These are phyloP conservation scores for Dittrichia graveolens DNA, from an alignment of 129 eudicot species.

Conservation along the genomic window DNA sequence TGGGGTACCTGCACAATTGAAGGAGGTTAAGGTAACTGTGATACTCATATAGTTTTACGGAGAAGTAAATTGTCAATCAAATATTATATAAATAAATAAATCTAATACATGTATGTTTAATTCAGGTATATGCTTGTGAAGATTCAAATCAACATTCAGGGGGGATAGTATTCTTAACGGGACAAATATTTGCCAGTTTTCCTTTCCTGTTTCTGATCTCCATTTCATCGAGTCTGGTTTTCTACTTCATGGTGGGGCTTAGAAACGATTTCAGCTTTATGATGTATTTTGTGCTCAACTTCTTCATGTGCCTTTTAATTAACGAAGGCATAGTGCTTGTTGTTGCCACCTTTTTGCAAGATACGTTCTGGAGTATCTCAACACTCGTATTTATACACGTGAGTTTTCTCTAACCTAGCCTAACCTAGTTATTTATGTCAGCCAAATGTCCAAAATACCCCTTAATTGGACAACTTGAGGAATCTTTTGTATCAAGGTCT, in stretches of 20 bases:
- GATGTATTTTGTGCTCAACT: constrained; percentile 85
- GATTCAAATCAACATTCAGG: constrained; percentile 77
- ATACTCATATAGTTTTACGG: neutral
- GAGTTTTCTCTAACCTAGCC: constrained; percentile 30
- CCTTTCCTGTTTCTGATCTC: constrained; percentile 90
- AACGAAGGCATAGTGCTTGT: constrained; percentile 81
- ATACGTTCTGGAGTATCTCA: constrained; percentile 70
- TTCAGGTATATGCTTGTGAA: constrained; percentile 75
- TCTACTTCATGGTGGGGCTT: constrained; percentile 78
- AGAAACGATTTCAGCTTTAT: constrained; percentile 68
- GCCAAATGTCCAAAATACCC: constrained; percentile 21
- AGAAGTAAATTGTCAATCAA: constrained; percentile 53
- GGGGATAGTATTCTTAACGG: constrained; percentile 65
- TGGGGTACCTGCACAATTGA: constrained; percentile 76
- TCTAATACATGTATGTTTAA: neutral
- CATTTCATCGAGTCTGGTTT: constrained; percentile 80
- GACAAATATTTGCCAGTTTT: constrained; percentile 79
- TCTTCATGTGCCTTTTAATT: constrained; percentile 79
- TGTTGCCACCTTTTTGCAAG: constrained; percentile 63
- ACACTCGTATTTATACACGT: constrained; percentile 63
- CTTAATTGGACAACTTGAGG: neutral
- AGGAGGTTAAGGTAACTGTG: constrained; percentile 79
- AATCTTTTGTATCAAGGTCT: too few species aligned
- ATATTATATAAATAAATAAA: neutral
- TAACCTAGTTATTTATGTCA: too few species aligned